Evolutionary conservation across 2,329 filamentous ascomycete species (phyloP).

Genomic region (Diaporthe humulicola): DNA sequence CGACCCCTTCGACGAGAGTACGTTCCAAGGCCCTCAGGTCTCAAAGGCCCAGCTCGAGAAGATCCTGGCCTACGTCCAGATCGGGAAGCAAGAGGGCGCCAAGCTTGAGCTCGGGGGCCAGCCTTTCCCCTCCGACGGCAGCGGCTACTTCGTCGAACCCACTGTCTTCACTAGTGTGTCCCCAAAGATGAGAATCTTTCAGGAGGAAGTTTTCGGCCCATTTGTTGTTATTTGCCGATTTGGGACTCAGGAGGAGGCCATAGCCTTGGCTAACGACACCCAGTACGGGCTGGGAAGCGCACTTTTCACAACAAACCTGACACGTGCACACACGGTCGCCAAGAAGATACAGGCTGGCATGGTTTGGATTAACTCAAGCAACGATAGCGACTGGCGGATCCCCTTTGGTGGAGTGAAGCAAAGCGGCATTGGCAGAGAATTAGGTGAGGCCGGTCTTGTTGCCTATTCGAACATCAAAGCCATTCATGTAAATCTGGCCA

Average conservation of each 20-base stretch:
- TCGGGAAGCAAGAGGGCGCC: constrained; percentile 75
- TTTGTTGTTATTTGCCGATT: constrained; percentile 51
- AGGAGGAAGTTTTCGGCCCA: constrained; percentile 54
- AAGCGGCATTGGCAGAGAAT: constrained; percentile 52
- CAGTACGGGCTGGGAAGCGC: constrained; percentile 70
- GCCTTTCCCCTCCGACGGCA: constrained; percentile 64
- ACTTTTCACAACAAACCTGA: constrained; percentile 69
- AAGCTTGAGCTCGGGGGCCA: constrained; percentile 73
- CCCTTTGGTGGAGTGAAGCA: constrained; percentile 58
- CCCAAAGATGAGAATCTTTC: constrained; percentile 51
- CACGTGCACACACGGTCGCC: constrained; percentile 56
- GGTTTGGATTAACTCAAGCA: constrained; percentile 61
- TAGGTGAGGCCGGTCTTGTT: constrained; percentile 51
- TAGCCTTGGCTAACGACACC: constrained; percentile 57
- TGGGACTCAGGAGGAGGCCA: constrained; percentile 52
- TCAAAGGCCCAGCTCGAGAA: constrained; percentile 76
- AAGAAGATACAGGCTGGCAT: constrained; percentile 69
- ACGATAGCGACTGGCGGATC: constrained; percentile 63
- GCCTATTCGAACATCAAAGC: constrained; percentile 52
- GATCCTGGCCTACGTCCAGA: constrained; percentile 75
- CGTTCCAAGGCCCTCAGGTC: constrained; percentile 79
- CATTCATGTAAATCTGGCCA: constrained; percentile 52
- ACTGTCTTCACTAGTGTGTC: constrained; percentile 53
- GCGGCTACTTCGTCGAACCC: constrained; percentile 52
- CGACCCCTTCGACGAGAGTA: constrained; percentile 75